Base-by-base conservation (phyloP, 169 alveolate species). In the Neospora caninum region DNA sequence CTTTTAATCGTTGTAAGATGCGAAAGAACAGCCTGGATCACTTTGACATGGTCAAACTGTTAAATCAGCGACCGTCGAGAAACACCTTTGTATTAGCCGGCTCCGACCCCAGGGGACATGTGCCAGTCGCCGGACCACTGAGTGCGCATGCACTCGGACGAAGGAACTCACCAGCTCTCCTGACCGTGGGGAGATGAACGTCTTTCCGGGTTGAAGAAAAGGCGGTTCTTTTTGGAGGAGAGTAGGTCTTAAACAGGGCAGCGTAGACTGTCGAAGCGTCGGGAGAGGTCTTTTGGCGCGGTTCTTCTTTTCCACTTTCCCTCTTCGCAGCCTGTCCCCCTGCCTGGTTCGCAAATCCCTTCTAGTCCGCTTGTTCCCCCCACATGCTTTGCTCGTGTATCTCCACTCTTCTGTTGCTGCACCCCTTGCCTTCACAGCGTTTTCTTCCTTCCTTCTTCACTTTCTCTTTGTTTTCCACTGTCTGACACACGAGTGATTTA, bases 131-230 rank as follows among this genome's bases (percentile, higher is more conserved):
- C 73, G n/a, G n/a, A 64, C 58, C 58, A 7, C 4, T 49, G 58
- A 64, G 34, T 64, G 73, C 73, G 73, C 73, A 64, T 64, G 73
- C 73, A 64, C n/a, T 64, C 73, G 73, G 73, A 64, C 25, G 73
- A 27, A 64, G 73, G 73, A 64, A 64, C 34, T 64, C 73, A 29
- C 58, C 73, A 64, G 73, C 73, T 16, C n/a, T 64, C 73, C 20
- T 18, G 64, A 64, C 73, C 73, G 73, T 64, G 73, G 73, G 73
- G 73, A 27, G 73, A 64, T 29, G 73, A 27, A 64, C 73, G 73
- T 64, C n/a, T 64, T 64, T 64, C 73, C 0, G 73, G 31, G 73
- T 1, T 10, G n/a, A 64, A 22, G 58, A 16, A 27, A 27, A 64
- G 73, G n/a, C 73, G 73, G n/a, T 27, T 16, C 73, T 64, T 27